These are phyloP conservation scores for Hypoxylon trugodes DNA, from an alignment of 495 filamentous ascomycete species.

Conservation along the genomic window DNA sequence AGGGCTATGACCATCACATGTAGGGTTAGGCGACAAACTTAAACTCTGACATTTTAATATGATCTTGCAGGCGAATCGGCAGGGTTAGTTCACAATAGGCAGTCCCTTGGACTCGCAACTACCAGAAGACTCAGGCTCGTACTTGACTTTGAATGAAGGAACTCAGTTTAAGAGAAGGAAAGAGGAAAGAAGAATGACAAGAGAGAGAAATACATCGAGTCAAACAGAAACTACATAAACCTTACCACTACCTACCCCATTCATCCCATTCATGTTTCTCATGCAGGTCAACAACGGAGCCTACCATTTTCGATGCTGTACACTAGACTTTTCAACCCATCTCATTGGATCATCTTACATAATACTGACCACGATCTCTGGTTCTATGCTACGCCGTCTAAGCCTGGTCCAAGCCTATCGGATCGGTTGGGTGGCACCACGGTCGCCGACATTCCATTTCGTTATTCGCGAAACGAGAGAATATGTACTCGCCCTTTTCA, in stretches of 20 bases:
- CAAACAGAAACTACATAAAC: too few species aligned
- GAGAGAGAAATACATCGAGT: too few species aligned
- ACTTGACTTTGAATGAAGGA: not conserved
- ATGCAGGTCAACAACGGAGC: slow-evolving; percentile 21
- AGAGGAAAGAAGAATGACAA: not conserved
- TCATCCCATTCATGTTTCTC: slow-evolving; percentile 5
- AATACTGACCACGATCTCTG: slow-evolving; percentile 18
- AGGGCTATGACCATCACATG: slow-evolving; percentile 28
- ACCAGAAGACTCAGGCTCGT: too few species aligned
- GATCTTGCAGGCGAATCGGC: slow-evolving; percentile 10
- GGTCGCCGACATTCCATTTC: slow-evolving; percentile 1
- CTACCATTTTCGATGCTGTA: not conserved
- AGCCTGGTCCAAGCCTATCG: slow-evolving; percentile 22
- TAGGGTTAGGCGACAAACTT: slow-evolving; percentile 16
- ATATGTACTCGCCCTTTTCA: not conserved
- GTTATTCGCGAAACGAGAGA: not conserved
- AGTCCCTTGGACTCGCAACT: too few species aligned
- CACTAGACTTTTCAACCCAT: not conserved
- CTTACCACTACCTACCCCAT: too few species aligned
- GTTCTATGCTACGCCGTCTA: slow-evolving; percentile 2
- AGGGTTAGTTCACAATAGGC: too few species aligned
- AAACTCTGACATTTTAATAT: not conserved
- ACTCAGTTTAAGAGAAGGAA: too few species aligned
- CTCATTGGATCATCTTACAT: slow-evolving; percentile 33
- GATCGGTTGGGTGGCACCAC: slow-evolving; percentile 14